Conservation (phyloP, 2,329 filamentous ascomycete genomes). For the Chaetomiaceae sp. region DNA sequence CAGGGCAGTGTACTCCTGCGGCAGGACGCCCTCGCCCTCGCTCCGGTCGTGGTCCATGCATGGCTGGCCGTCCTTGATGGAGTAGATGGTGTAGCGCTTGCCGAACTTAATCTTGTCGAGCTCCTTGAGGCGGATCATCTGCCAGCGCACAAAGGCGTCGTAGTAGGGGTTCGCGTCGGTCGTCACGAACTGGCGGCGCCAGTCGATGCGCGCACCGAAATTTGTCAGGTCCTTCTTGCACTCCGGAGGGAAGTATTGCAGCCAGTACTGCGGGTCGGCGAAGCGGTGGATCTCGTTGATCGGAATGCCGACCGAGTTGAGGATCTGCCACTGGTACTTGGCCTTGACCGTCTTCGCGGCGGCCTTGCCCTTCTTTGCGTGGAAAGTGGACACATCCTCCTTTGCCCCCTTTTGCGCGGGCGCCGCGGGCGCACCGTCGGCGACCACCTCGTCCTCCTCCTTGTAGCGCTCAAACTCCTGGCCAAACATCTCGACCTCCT, state of each 20-base stretch:
- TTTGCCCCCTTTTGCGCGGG: slow-evolving; percentile 59
- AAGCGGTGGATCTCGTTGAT: slow-evolving; percentile 88
- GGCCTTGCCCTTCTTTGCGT: slow-evolving; percentile 87
- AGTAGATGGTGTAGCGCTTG: slow-evolving; percentile 81
- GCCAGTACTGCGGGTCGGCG: slow-evolving; percentile 69
- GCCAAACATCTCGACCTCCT: slow-evolving; percentile 87
- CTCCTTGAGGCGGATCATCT: slow-evolving; percentile 89
- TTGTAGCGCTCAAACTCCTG: slow-evolving; percentile 76
- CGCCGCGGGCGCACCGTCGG: slow-evolving; percentile 38
- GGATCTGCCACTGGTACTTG: slow-evolving; percentile 94
- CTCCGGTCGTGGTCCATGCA: slow-evolving; percentile 85
- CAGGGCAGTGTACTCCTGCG: slow-evolving; percentile 88
- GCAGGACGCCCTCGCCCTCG: slow-evolving; percentile 74
- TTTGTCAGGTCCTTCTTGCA: slow-evolving; percentile 75
- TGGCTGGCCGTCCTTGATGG: slow-evolving; percentile 80
- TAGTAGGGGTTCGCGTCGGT: slow-evolving; percentile 97
- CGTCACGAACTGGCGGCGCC: slow-evolving; percentile 87
- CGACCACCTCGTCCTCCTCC: slow-evolving; percentile 47
- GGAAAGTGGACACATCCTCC: slow-evolving; percentile 86
- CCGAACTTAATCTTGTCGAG: slow-evolving; percentile 90
- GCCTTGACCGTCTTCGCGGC: slow-evolving; percentile 84
- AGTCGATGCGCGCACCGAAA: slow-evolving; percentile 85
- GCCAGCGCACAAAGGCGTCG: slow-evolving; percentile 92
- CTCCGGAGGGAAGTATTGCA: slow-evolving; percentile 83
- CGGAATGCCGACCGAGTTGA: slow-evolving; percentile 82